These are phyloP conservation scores for Zasmidium citrigriseum DNA, from an alignment of 2,329 filamentous ascomycete genomes.

Conservation along the genomic window DNA sequence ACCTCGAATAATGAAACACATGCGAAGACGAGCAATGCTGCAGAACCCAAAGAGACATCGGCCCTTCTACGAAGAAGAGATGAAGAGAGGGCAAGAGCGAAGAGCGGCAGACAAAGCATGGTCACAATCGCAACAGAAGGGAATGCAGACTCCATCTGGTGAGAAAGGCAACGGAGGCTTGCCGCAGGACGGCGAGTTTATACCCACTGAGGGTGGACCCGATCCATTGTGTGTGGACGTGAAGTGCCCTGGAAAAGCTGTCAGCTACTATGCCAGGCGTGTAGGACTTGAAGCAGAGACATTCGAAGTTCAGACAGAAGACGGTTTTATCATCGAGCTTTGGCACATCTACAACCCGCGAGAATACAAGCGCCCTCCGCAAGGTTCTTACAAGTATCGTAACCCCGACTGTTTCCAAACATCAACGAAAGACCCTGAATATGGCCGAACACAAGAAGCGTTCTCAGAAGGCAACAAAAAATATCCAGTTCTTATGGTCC, in stretches of 20 bases:
- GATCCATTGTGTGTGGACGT: conserved; percentile 79
- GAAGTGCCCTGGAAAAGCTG: too few species aligned
- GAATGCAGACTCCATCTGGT: conserved; percentile 46
- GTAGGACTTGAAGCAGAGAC: conserved; percentile 85
- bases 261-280: conserved; percentile 76
- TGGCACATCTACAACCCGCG: conserved; percentile 88
- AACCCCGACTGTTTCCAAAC: conserved; percentile 63
- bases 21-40: conserved; percentile 58
- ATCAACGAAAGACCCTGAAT: conserved; percentile 20
- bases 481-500: conserved; percentile 84
- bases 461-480: conserved; percentile 49
- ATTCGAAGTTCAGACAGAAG: conserved; percentile 85
- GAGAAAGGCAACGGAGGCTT: conserved; percentile 41
- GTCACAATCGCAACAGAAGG: conserved; percentile 49
- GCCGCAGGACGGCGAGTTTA: conserved; percentile 55
- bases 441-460: conserved; percentile 39
- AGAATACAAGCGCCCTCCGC: conserved; percentile 59
- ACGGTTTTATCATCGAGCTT: conserved; percentile 85
- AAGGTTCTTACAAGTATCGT: conserved; percentile 54
- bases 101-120: conserved; percentile 63
- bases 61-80: conserved; percentile 74
- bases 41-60: conserved; percentile 61
- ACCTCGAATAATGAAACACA: conserved; percentile 51
- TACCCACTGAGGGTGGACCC: conserved; percentile 75
- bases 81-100: conserved; percentile 58